Conservation (phyloP, 345 rosid species). For the Populus davidiana region DNA sequence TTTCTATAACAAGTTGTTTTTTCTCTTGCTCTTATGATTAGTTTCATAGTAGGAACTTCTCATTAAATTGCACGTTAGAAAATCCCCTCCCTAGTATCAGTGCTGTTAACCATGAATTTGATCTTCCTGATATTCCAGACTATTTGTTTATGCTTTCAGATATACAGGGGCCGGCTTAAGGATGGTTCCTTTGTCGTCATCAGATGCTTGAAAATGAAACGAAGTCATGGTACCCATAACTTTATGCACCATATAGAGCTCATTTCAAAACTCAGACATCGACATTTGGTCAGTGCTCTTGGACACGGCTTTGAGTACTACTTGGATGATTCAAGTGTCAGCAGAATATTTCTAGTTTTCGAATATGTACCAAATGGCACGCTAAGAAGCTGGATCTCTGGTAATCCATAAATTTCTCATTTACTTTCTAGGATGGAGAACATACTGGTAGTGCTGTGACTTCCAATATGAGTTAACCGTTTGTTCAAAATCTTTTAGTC, state of each 20-base stretch:
- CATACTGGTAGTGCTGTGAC: not conserved
- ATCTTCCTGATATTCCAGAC: not conserved
- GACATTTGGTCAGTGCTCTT: constrained; percentile 79
- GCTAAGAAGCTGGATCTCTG: constrained; percentile 83
- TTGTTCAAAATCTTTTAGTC: not conserved
- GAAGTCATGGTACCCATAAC: constrained; percentile 62
- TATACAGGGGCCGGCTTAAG: constrained; percentile 77
- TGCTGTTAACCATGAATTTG: not conserved
- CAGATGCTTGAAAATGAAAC: constrained; percentile 83
- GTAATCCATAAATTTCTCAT: constrained; percentile 36
- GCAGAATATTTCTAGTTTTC: constrained; percentile 82
- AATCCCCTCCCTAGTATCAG: not conserved
- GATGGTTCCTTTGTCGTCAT: constrained; percentile 75
- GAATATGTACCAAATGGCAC: constrained; percentile 88
- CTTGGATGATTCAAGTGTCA: constrained; percentile 88
- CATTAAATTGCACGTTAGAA: not conserved
- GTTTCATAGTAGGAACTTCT: not conserved
- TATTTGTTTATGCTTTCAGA: constrained; percentile 42
- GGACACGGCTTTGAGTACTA: constrained; percentile 96
- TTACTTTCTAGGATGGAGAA: not conserved
- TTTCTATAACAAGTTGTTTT: not conserved
- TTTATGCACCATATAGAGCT: constrained; percentile 84
- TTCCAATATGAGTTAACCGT: not conserved
- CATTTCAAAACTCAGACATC: constrained; percentile 79
- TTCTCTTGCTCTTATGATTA: not conserved